Base-by-base conservation (phyloP, 345 rosid genomes). In the Geranium brycei region DNA sequence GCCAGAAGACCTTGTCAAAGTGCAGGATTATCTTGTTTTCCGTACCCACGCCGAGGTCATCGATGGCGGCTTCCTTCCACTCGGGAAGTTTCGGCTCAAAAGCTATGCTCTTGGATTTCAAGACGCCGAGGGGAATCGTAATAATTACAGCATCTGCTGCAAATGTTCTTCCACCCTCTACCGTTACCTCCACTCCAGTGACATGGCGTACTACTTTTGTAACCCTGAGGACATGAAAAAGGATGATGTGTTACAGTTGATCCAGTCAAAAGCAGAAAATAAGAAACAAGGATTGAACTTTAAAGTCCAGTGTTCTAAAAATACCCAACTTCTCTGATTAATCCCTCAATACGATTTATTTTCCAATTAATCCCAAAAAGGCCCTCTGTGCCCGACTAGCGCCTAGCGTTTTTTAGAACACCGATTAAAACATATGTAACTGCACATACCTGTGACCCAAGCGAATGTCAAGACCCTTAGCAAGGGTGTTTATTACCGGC, bases 61-160 rank as follows among this genome's bases (percentile, higher is more conserved):
- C 69, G 66, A 93, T 90, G n/a, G 97, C 97, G 60, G 80, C 84
- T 79, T 90, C 91, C 75, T 93, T 93, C 96, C 99, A 93, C 28
- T 85, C 91, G 6, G 97, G 97, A 31, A 93, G 87, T 69, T 65
- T 83, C 0, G 99, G 99, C 69, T 93, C 96, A 58, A 93, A 90
- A 58, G 63, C 65, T 61, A 90, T 79, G 31, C 68, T 75, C 66
- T 76, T 79, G 0, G 97, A 78, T 74, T 93, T 93, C 62, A 93
- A 68, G 60, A 93, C 97, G 19, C 99, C 96, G 13, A 93, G 88
- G 64, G 99, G 96, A 66, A 88, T 82, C 30, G 99, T 74, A 51
- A 90, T 68, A 17, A 90, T 72, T 62, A 79, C 96, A 63, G 97
- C 97, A 77, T 93, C 99, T 1, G 96, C 96, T 32, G 72, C 72